Conservation (phyloP, 345 rosid species). For the Carallia pectinifolia region DNA sequence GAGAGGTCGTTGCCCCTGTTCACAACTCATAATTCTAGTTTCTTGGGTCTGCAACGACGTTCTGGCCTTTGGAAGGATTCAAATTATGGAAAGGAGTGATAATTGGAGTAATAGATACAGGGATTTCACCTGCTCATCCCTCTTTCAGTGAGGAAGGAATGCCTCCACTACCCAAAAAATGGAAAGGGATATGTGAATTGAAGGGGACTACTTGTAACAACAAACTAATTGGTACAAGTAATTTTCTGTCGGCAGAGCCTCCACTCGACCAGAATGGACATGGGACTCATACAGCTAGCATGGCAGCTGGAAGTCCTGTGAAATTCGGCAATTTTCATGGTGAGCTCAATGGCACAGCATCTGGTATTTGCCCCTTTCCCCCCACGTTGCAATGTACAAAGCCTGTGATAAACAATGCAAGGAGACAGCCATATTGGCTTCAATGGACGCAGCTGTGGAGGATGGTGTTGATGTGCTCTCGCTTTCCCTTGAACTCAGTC, state of each 20-base stretch:
- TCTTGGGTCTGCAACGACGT: constrained; percentile 18
- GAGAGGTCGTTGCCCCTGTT: constrained; percentile 14
- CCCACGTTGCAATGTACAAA: constrained; percentile 56
- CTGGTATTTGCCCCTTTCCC: constrained; percentile 34
- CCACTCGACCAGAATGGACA: constrained; percentile 22
- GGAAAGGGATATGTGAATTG: no score
- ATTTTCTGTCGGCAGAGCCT: not conserved
- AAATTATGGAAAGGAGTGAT: constrained; percentile 23
- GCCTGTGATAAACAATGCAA: constrained; percentile 48
- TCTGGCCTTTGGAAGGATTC: constrained; percentile 14
- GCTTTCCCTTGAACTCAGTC: constrained; percentile 35
- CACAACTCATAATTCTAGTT: constrained; percentile 17
- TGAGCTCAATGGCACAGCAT: constrained; percentile 54
- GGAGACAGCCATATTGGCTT: constrained; percentile 56
- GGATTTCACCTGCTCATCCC: constrained; percentile 18
- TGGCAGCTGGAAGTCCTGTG: constrained; percentile 54
- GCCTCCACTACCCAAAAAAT: no score
- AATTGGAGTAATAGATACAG: constrained; percentile 24
- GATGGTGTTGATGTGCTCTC: constrained; percentile 69
- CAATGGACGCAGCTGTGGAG: constrained; percentile 54
- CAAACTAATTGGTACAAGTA: not conserved
- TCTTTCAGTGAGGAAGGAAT: no score
- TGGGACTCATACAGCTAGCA: constrained; percentile 25
- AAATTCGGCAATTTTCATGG: constrained; percentile 26
- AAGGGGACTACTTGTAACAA: no score